phyloP scores from a whole-genome alignment of 352 stramenopile genomes.

The Phytophthora quininea region DNA sequence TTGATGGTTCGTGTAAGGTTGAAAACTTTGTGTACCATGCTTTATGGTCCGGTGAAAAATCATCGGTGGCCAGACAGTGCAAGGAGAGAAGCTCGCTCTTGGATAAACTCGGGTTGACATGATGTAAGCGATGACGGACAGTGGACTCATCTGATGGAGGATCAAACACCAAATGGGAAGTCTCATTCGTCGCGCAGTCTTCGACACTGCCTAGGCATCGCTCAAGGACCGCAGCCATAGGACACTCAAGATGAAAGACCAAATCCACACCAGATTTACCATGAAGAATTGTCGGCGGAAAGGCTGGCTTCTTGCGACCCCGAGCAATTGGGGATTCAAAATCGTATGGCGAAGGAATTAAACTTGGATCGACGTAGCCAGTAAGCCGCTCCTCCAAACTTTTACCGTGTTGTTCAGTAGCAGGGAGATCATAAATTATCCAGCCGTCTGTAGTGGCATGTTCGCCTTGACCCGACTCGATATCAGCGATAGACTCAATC shows the following conservation, averaged over 20 bases:
- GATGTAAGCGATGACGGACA: constrained; percentile 53
- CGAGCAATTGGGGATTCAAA: constrained; percentile 62
- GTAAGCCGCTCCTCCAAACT: constrained; percentile 65
- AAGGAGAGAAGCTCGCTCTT: constrained; percentile 62
- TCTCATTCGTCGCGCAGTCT: constrained; percentile 45
- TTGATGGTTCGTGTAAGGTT: constrained; percentile 41
- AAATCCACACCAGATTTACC: constrained; percentile 77
- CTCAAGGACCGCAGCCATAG: constrained; percentile 42
- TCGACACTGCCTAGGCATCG: constrained; percentile 68
- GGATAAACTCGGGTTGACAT: constrained; percentile 51
- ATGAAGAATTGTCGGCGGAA: constrained; percentile 55
- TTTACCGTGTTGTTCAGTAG: constrained; percentile 45
- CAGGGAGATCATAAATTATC: constrained; percentile 71
- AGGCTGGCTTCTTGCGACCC: constrained; percentile 33
- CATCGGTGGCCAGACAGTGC: constrained; percentile 42
- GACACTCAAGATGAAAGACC: constrained; percentile 68
- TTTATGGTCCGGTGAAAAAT: constrained; percentile 32
- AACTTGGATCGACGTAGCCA: constrained; percentile 51
- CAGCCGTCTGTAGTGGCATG: constrained; percentile 38
- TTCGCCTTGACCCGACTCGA: constrained; percentile 14
- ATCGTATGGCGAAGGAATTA: constrained; percentile 54
- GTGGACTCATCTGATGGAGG: constrained; percentile 55
- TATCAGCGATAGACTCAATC: constrained; percentile 36
- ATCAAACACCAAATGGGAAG: constrained; percentile 57
- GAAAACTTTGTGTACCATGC: constrained; percentile 60